These are phyloP conservation scores for Sporobolomyces phaffii DNA, from an alignment of 768 basidiomycete species.

Conservation along the genomic window DNA sequence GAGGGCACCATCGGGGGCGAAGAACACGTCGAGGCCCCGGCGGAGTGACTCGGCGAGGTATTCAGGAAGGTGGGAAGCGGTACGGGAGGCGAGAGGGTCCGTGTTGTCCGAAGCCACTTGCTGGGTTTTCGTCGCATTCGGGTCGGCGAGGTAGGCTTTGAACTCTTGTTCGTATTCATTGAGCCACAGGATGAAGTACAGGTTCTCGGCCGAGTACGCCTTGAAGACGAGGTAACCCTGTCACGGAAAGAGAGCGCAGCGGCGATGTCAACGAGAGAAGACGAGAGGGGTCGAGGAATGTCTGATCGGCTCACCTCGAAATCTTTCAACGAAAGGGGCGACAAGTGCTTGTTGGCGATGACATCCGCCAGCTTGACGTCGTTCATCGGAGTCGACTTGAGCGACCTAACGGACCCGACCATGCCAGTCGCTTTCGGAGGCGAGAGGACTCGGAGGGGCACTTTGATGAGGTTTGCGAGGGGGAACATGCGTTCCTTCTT, in stretches of 20 bases:
- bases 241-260: background rate
- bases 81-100: constrained; percentile 24
- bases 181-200: constrained; percentile 39
- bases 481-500: constrained; percentile 15
- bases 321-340: constrained; percentile 36
- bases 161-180: constrained; percentile 37
- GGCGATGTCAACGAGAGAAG: no score
- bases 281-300: no score
- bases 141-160: constrained; percentile 15
- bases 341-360: constrained; percentile 37
- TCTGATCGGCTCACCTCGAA: constrained; percentile 19
- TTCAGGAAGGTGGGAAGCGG: constrained; percentile 31
- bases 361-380: constrained; percentile 36
- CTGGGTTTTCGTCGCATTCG: background rate
- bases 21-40: constrained; percentile 38
- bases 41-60: constrained; percentile 38
- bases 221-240: constrained; percentile 38
- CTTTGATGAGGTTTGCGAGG: constrained; percentile 28
- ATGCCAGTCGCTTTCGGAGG: constrained; percentile 37
- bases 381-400: constrained; percentile 31
- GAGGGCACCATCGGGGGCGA: constrained; percentile 36
- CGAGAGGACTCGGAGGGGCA: constrained; percentile 26
- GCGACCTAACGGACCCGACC: constrained; percentile 31
- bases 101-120: background rate
- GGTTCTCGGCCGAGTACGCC: constrained; percentile 39